These are phyloP conservation scores for Trametes punicea DNA, from an alignment of 768 basidiomycete species.

Conservation along the genomic window DNA sequence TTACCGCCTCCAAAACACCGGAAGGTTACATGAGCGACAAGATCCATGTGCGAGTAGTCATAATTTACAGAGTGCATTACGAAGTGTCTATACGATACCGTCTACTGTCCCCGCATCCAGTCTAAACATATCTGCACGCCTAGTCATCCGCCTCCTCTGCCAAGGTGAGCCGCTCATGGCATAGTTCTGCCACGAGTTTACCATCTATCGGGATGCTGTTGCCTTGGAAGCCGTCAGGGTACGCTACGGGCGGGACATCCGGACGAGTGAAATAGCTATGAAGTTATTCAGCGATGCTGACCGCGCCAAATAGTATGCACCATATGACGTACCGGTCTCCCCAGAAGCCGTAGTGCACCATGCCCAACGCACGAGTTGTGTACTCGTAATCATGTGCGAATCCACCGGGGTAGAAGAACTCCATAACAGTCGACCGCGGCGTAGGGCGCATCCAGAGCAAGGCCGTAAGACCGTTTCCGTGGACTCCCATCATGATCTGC, in stretches of 20 bases:
- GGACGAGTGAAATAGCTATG: slow-evolving; percentile 72
- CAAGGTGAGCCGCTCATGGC: slow-evolving; percentile 54
- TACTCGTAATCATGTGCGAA: slow-evolving; percentile 87
- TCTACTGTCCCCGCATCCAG: not conserved
- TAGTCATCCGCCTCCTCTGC: slow-evolving; percentile 61
- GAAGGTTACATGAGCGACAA: not conserved
- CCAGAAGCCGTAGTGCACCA: slow-evolving; percentile 87
- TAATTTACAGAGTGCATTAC: slow-evolving; percentile 14
- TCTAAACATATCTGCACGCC: not conserved
- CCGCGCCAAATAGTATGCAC: not conserved
- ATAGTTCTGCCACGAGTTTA: slow-evolving; percentile 57
- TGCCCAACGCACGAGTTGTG: slow-evolving; percentile 76
- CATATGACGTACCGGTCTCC: slow-evolving; percentile 48
- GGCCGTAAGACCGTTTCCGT: slow-evolving; percentile 87
- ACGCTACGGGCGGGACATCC: slow-evolving; percentile 59
- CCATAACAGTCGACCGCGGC: slow-evolving; percentile 81
- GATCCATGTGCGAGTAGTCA: not conserved
- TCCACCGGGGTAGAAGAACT: slow-evolving; percentile 83
- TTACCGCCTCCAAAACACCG: too few species aligned
- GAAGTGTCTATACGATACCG: slow-evolving; percentile 7
- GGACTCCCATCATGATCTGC: slow-evolving; percentile 92
- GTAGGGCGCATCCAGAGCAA: slow-evolving; percentile 91
- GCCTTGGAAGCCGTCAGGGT: slow-evolving; percentile 88
- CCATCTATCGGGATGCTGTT: slow-evolving; percentile 85
- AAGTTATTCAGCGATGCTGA: not conserved